A percentile compares a stretch with the other conserved stretches of the same genome.
These are phyloP conservation scores for Microsporum canis DNA, from an alignment of 2,329 filamentous ascomycete species.

Conservation along the genomic window DNA sequence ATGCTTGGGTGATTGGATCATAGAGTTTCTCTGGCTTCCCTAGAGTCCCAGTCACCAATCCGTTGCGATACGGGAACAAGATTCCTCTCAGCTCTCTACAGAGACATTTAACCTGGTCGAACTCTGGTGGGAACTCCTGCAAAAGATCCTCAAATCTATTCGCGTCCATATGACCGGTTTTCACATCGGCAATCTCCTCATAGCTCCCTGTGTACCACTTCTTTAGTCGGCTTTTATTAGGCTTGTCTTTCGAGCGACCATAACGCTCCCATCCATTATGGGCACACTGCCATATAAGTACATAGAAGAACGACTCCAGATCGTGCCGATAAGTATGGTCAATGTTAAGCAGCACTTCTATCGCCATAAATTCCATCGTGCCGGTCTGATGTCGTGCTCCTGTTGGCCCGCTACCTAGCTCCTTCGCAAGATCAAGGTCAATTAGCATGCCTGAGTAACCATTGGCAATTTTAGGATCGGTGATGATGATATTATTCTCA, in stretches of 20 bases:
- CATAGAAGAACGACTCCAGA: constrained; percentile 26
- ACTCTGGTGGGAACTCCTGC: constrained; percentile 18
- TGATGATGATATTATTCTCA: constrained; percentile 31
- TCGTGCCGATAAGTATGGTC: constrained; percentile 26
- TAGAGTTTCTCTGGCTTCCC: constrained; percentile 13
- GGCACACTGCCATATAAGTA: constrained; percentile 19
- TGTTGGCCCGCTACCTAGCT: constrained; percentile 14
- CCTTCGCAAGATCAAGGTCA: constrained; percentile 26
- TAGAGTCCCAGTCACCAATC: constrained; percentile 11
- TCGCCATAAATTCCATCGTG: constrained; percentile 26
- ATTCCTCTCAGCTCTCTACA: constrained; percentile 16
- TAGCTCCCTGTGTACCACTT: constrained; percentile 21
- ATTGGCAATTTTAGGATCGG: constrained; percentile 13
- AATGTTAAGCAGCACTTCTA: constrained; percentile 23
- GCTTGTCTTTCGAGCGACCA: background rate
- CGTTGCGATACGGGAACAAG: constrained; percentile 12
- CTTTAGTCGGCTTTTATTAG: constrained; percentile 9
- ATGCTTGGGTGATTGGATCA: constrained; percentile 15
- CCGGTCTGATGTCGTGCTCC: constrained; percentile 10
- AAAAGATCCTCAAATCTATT: constrained; percentile 19
- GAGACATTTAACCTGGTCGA: constrained; percentile 19
- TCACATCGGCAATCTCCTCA: constrained; percentile 17
- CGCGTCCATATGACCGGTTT: constrained; percentile 15
- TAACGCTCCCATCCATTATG: background rate
- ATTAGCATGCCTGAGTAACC: constrained; percentile 24